Base-by-base conservation (phyloP, 73 alveolate species). In the Paramecium tetraurelia region DNA sequence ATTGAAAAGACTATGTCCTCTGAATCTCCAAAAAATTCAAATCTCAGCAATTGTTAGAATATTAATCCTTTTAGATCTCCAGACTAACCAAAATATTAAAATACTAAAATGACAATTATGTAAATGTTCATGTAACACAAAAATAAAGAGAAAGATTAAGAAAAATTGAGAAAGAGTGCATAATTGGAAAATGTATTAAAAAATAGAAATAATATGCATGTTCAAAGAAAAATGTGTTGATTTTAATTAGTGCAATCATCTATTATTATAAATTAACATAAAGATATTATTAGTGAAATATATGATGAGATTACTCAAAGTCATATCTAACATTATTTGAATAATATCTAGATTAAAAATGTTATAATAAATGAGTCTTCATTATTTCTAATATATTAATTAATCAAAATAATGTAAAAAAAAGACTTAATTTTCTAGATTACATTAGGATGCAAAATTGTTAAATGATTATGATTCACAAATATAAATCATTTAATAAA, bases 21-120 rank as follows among this genome's bases (percentile, higher is more conserved):
- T 36, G 86, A 72, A 72, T 72, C 86, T 35, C 86, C 86, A 1
- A 72, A 72, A 38, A 36, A 72, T 16, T 36, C 84, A 22, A 63
- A 63, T 63, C 21, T 63, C 11, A 63, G 59, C 36, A 72, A 72
- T 72, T 72, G 59, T 72, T 36, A 72, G 18, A 72, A 72, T 72
- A 72, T 72, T 16, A 72, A 72, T 72, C 86, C 86, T 36, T 72
- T 72, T 18, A 31, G 86, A 72, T 72, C 86, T 36, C 86, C 86
- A 35, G 86, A 72, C 40, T 36, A 72, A 33, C 86, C 86, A 10
- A 72, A 72, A 36, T 72, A 72, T 72, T 72, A 72, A 72, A 72
- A 72, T 72, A 72, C 59, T 0, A 72, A 72, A 38, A 36, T 72
- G 86, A 72, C 86, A n/a, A 72, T 72, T 29, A 72, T 72, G 86